Evolutionary conservation across 73 alveolate genomes (phyloP), one percentile per base, ranked within the genome.

Genomic region (Symbiodinium pilosum): DNA sequence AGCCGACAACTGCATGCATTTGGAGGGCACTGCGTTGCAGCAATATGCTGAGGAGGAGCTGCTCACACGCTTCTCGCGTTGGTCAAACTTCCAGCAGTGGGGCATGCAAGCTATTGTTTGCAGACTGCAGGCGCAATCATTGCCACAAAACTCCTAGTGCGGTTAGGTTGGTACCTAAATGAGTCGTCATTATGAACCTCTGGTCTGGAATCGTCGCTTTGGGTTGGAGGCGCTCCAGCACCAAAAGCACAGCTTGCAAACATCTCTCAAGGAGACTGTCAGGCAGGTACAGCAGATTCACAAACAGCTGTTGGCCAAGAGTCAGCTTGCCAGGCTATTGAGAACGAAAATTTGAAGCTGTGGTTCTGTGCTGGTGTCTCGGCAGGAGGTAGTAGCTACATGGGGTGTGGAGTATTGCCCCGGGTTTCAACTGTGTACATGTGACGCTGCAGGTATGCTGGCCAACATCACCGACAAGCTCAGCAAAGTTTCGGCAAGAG

Each of bases 61-160:
- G 4, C 68, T 30, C 7, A 36, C 56, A 91, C 97, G 56, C 52
- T 91, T 52, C 54, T 91, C 64, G 97, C 75, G 51, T 36, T 34
- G 73, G 32, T 91, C 43, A 68, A 26, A 54, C 77, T 91, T 44
- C 97, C 97, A 30, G 89, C 97, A 39, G 28, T 91, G 89, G 97
- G 97, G 7, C 52, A n/a, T 34, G 88, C 81, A 7, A 84, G 97
- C 81, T 91, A 68, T 32, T 91, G 97, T 77, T 36, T 91, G 26
- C 89, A 91, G 77, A 30, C 34, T 8, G 41, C 97, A 69, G 89
- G 97, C 85, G 85, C 12, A n/a, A n/a, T n/a, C n/a, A n/a, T n/a
- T n/a, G n/a, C n/a, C n/a, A n/a, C n/a, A n/a, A n/a, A n/a, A n/a
- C n/a, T n/a, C n/a, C n/a, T n/a, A n/a, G n/a, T n/a, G n/a, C n/a